Base-by-base conservation (phyloP, 768 basidiomycete genomes). In the Kwoniella sp. region DNA sequence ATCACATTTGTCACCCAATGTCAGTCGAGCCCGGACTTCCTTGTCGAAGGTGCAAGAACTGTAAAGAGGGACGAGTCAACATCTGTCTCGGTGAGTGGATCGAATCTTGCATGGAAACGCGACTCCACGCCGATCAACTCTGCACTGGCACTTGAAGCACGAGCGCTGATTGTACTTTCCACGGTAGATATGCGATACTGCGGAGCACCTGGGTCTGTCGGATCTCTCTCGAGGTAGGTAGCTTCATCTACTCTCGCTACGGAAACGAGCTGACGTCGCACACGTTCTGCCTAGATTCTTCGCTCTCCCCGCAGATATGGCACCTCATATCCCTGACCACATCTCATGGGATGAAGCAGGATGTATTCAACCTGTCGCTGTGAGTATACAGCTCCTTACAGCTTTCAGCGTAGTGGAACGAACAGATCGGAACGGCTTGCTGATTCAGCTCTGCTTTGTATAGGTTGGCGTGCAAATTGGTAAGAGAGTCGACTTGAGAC, bases 1-100 rank as follows among this genome's bases (percentile, higher is more conserved):
- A 17, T 11, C 20, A 8, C 15, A 3, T 17, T 7, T 45, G 41
- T 63, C 25, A 34, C 29, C 25, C 38, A n/a, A 13, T 28, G 51
- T 20, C 51, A 75, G 76, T 77, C 50, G 76, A 77, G 59, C 76
- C 76, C 25, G 76, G 76, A 71, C 56, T 77, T 13, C 76, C 76
- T 37, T 77, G 76, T 66, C 28, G 76, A 52, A 34, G 73, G 47
- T 77, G 76, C 56, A 57, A 72, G 34, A 75, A 75, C 62, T 77
- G 76, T 53, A 77, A 77, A 57, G 65, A 68, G 37, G 76, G 76
- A 2, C 59, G 68, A 48, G 50, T 61, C 28, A 77, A 77, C 55
- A 73, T 77, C 51, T 77, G 76, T 58, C 50, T 73, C 3, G 72
- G 73, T 74, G 29, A 38, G 70, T 68, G n/a, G n/a, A n/a, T n/a